A percentile compares a stretch with the other conserved stretches of the same genome.
Conservation (phyloP, 441 rosid species). For the Pelargonium myrrhifolium region DNA sequence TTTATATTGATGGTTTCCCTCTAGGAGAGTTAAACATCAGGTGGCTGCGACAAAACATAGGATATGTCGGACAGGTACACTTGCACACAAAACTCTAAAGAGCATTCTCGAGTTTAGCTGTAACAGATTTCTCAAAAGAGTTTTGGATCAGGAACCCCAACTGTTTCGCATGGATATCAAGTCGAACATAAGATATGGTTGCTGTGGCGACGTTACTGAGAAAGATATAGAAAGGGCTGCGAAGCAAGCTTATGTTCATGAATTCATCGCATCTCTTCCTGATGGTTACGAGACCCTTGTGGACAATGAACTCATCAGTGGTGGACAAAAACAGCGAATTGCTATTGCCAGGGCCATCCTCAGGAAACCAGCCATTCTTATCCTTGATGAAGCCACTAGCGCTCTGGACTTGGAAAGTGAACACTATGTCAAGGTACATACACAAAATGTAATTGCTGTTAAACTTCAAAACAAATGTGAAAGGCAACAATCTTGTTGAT, state of each 20-base stretch:
- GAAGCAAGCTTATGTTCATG: constrained; percentile 33
- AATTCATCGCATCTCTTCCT: constrained; percentile 36
- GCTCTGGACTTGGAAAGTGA: constrained; percentile 37
- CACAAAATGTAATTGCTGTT: not conserved
- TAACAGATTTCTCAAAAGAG: not conserved
- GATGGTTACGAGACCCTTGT: constrained; percentile 32
- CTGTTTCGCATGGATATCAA: constrained; percentile 32
- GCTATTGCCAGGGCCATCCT: constrained; percentile 40
- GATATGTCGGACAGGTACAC: constrained; percentile 37
- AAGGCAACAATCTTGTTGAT: not conserved
- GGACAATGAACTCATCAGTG: constrained; percentile 33
- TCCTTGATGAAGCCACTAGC: constrained; percentile 45
- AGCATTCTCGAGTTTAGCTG: not conserved
- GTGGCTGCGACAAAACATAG: constrained; percentile 33
- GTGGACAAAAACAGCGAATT: constrained; percentile 39
- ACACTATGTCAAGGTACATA: constrained; percentile 27
- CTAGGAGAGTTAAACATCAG: constrained; percentile 28
- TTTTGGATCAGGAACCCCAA: constrained; percentile 31
- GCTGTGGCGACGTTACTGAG: constrained; percentile 20
- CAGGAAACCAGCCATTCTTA: constrained; percentile 31
- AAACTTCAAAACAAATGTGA: not conserved
- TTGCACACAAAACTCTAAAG: not conserved
- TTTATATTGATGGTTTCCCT: constrained; percentile 29
- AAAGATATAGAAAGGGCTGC: constrained; percentile 34
- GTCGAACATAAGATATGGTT: constrained; percentile 39